A percentile compares a stretch with the other conserved stretches of the same genome.
Evolutionary conservation across 2,329 filamentous ascomycete species (phyloP).

Genomic region (Pestalotiopsis sp.): DNA sequence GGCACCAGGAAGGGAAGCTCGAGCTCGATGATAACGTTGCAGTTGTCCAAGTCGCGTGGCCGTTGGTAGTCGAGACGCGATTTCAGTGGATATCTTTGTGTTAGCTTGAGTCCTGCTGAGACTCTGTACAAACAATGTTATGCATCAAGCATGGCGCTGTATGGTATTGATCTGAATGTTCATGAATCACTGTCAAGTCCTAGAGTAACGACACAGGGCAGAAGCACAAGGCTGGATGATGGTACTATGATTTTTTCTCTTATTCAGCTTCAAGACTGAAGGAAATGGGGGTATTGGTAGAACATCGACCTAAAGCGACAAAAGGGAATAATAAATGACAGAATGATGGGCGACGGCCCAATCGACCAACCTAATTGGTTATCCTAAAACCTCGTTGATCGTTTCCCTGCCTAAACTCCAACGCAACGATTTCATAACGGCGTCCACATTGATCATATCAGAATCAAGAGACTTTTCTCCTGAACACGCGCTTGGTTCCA

Average conservation of each 20-base stretch:
- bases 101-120: not conserved
- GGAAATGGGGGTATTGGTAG: not conserved
- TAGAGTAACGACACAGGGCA: not conserved
- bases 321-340: not conserved
- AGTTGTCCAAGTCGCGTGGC: no score
- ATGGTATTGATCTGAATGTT: no score
- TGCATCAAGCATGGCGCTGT: no score
- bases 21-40: not conserved
- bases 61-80: not conserved
- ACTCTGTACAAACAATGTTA: no score
- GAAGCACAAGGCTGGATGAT: not conserved
- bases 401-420: conserved; percentile 2
- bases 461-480: conserved; percentile 39
- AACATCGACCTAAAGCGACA: not conserved
- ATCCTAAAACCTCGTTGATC: not conserved
- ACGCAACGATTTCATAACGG: conserved; percentile 4
- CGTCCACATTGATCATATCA: not conserved
- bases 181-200: no score
- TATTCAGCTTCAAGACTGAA: not conserved
- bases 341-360: not conserved
- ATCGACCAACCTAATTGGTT: not conserved
- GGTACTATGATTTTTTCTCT: not conserved
- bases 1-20: not conserved
- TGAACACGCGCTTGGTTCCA: conserved; percentile 72
- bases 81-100: not conserved